These are phyloP conservation scores for Thraustochytrium striatum DNA, from an alignment of 352 stramenopile genomes.

Conservation along the genomic window DNA sequence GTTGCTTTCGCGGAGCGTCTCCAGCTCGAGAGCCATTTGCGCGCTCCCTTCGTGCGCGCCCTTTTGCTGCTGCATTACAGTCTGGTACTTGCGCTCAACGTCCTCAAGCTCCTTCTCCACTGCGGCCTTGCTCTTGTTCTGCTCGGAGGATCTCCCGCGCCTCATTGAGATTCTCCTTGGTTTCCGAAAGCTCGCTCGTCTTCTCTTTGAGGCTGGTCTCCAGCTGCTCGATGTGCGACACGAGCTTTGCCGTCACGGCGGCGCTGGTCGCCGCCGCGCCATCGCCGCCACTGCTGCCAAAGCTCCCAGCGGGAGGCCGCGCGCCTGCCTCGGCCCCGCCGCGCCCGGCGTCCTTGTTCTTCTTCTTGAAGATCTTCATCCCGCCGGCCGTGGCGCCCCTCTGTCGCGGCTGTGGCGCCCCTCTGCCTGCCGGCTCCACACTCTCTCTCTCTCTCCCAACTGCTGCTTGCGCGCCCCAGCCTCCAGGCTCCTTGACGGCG, in stretches of 20 bases:
- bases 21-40: background rate
- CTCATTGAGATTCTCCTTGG: background rate
- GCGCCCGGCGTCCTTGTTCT: background rate
- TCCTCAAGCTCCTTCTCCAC: background rate
- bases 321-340: background rate
- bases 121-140: background rate
- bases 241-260: constrained; percentile 10
- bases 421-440: background rate
- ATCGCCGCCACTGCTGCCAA: too few species aligned
- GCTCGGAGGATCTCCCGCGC: constrained; percentile 22
- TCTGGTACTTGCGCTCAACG: background rate
- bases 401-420: background rate
- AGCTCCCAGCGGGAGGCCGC: too few species aligned
- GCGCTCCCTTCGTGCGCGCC: background rate
- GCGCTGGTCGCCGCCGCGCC: background rate
- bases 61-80: background rate
- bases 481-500: too few species aligned
- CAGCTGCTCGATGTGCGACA: background rate
- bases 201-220: background rate
- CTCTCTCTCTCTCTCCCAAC: too few species aligned
- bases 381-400: background rate
- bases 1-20: background rate
- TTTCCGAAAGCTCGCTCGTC: background rate
- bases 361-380: background rate
- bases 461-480: too few species aligned